Evolutionary conservation across 1,139 yeast species (phyloP), one percentile per base, ranked within the genome.

Genomic region (Saccharomyces hybrid): DNA sequence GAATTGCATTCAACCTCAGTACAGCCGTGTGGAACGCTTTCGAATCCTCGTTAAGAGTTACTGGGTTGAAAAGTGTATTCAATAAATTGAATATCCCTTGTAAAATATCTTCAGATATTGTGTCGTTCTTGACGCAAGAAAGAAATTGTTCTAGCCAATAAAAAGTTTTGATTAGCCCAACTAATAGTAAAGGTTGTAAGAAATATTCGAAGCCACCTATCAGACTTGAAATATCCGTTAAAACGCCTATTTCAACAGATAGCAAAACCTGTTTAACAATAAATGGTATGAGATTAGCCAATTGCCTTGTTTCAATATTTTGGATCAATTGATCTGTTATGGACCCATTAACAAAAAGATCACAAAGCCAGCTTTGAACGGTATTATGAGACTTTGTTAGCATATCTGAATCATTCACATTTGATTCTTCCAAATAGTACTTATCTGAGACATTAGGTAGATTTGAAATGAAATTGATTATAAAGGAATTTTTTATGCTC

Each of bases 341-440:
- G 2, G 97, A 96, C 53, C 90, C 95, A 47, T 88, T 81, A 57
- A 88, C 91, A 70, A 88, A 90, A 49, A 91, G 70, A 1, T 95
- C 93, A 47, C 79, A 75, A 47, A 88, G 79, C 98, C 98, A 91
- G 46, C 82, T 86, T 50, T 81, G 81, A 32, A 88, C 70, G 11
- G 85, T 74, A 44, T 75, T 80, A 50, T 66, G 60, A 8, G 68
- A 60, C 34, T 60, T 55, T 6, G 57, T 46, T 48, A 55, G 60
- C 44, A 57, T 51, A 23, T 58, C 57, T 16, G 60, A 57, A 48
- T 60, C 60, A 5, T 54, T 56, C 5, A 55, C 47, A 23, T 53
- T 47, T 13, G 54, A 49, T 14, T 55, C 58, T 14, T 60, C 62
- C 9, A 61, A 52, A 4, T 51, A 46, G 29, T 60, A 65, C 2